Conservation (phyloP, 1,284 basidiomycete genomes). For the Phylloporus gajari region DNA sequence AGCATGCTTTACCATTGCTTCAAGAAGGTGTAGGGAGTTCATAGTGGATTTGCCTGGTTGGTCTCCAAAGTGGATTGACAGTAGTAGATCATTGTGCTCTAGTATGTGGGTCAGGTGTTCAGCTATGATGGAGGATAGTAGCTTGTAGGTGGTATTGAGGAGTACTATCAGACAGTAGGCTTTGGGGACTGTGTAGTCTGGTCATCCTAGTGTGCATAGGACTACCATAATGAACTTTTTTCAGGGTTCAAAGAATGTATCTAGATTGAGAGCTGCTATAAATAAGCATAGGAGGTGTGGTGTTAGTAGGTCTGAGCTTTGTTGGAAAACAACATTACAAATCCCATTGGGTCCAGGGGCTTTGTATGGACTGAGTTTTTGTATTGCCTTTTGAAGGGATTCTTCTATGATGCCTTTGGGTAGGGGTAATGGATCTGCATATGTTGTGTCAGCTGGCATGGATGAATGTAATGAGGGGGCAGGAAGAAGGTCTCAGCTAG, state of each 20-base stretch:
- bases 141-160: background rate
- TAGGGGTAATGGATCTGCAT: background rate
- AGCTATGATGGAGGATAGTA: background rate
- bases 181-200: background rate
- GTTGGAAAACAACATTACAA: background rate
- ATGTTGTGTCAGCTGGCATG: background rate
- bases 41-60: background rate
- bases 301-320: background rate
- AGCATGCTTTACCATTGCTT: background rate
- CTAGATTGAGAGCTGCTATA: background rate
- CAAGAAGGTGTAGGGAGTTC: conserved; percentile 1
- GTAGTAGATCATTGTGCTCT: background rate
- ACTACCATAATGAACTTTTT: background rate
- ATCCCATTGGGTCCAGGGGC: background rate
- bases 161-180: background rate
- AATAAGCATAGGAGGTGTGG: background rate
- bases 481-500: too few relatives aligned
- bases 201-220: background rate
- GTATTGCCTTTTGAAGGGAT: background rate
- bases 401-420: background rate
- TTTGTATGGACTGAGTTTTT: background rate
- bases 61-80: background rate
- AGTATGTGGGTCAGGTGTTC: background rate
- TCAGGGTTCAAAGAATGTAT: background rate
- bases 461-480: background rate